Conservation (phyloP, 495 filamentous ascomycete species). For the Staphylotrichum tortipilum region DNA sequence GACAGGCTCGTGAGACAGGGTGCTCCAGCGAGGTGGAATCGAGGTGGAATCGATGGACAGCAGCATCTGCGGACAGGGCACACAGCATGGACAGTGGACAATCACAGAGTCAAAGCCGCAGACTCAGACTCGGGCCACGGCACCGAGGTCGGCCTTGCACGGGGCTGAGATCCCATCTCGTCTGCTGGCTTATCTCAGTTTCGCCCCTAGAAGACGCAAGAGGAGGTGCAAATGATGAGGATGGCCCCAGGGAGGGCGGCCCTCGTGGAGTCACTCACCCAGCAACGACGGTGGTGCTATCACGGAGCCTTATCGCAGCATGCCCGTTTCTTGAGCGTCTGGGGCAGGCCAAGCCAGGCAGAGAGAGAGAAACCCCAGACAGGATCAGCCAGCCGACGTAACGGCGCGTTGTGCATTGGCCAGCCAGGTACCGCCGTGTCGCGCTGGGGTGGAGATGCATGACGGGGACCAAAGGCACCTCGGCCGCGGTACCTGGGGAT, state of each 20-base stretch:
- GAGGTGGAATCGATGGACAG: not conserved
- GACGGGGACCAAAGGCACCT: not conserved
- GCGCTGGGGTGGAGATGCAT: not conserved
- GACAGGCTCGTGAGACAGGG: no score
- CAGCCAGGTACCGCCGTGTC: slow-evolving; percentile 15
- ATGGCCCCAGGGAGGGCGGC: no score
- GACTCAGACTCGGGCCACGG: no score
- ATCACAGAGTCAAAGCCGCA: no score
- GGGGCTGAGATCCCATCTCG: no score
- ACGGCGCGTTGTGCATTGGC: slow-evolving; percentile 1
- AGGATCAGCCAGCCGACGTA: no score
- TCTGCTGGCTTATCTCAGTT: slow-evolving; percentile 9
- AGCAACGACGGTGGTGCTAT: slow-evolving; percentile 25
- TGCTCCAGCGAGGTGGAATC: no score
- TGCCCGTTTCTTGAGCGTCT: slow-evolving; percentile 19
- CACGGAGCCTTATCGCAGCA: slow-evolving; percentile 25
- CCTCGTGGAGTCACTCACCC: no score
- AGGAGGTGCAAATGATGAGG: slow-evolving; percentile 10
- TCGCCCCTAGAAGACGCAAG: slow-evolving; percentile 17
- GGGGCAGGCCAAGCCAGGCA: not conserved
- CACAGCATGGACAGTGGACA: no score
- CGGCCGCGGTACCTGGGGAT: slow-evolving; percentile 6
- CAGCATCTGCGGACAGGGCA: no score
- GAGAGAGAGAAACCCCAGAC: no score
- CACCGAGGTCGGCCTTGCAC: not conserved